Conservation (phyloP, 768 basidiomycete species). For the Mycena belliarum region DNA sequence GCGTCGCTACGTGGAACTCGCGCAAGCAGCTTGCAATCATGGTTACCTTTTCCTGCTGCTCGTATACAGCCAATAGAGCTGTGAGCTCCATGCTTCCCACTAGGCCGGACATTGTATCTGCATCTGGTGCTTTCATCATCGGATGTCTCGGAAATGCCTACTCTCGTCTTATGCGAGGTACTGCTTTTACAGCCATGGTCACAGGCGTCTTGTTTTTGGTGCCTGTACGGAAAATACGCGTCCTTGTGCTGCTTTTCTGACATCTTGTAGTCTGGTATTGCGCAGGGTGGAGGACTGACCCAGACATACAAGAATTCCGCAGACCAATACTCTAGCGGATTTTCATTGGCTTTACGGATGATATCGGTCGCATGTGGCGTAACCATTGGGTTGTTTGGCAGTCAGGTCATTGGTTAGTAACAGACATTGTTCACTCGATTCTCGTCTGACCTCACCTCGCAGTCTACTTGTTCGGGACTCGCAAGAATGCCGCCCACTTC, state of each 20-base stretch:
- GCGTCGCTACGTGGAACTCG: conserved; percentile 32
- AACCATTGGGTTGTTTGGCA: conserved; percentile 81
- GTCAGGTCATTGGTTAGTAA: conserved; percentile 60
- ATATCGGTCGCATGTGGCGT: conserved; percentile 78
- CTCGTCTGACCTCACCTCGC: not conserved
- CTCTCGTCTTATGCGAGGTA: conserved; percentile 72
- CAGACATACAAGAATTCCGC: conserved; percentile 61
- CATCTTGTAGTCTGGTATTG: conserved; percentile 64
- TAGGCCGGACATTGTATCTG: conserved; percentile 73
- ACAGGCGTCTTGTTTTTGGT: conserved; percentile 90
- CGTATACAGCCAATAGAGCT: conserved; percentile 70
- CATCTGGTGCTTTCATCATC: conserved; percentile 75
- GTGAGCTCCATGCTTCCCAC: conserved; percentile 63
- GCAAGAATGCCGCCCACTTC: conserved; percentile 74
- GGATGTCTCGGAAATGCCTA: conserved; percentile 84
- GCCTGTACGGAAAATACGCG: conserved; percentile 54
- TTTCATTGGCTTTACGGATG: conserved; percentile 80
- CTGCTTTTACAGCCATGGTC: conserved; percentile 90
- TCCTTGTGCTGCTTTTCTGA: conserved; percentile 6
- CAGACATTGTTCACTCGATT: not conserved
- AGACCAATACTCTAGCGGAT: conserved; percentile 74
- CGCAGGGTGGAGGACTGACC: conserved; percentile 70
- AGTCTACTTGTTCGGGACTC: conserved; percentile 75
- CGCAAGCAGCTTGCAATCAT: conserved; percentile 66
- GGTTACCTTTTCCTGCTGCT: conserved; percentile 75